Conservation (phyloP, 192 early-diverging fungal species). For the Coemansia interrupta region DNA sequence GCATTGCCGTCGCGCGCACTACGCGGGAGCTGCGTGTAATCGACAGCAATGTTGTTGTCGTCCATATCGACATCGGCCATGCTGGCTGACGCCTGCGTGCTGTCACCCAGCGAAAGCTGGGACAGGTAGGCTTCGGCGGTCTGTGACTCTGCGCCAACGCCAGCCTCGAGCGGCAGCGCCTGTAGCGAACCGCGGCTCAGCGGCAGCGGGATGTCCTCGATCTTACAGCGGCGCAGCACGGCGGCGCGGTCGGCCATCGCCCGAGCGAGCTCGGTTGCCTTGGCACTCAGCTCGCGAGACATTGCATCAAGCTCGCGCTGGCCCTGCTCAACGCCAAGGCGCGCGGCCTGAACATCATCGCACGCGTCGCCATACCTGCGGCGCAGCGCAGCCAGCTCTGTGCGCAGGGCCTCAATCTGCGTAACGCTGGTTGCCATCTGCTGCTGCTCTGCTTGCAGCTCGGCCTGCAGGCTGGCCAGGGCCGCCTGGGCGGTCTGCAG, state of each 20-base stretch:
- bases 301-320: constrained; percentile 56
- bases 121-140: constrained; percentile 39
- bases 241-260: constrained; percentile 68
- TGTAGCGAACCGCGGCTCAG: constrained; percentile 70
- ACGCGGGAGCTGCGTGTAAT: constrained; percentile 37
- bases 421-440: constrained; percentile 50
- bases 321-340: constrained; percentile 66
- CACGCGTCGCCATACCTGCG: constrained; percentile 56
- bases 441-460: constrained; percentile 51
- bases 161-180: constrained; percentile 62
- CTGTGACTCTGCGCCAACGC: constrained; percentile 34
- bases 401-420: constrained; percentile 51
- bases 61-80: constrained; percentile 20
- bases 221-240: constrained; percentile 83
- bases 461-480: constrained; percentile 41
- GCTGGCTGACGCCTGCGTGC: constrained; percentile 38
- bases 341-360: constrained; percentile 57
- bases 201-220: constrained; percentile 90
- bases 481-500: constrained; percentile 42
- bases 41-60: constrained; percentile 31
- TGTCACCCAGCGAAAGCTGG: constrained; percentile 43
- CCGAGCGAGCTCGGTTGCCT: constrained; percentile 70
- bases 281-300: constrained; percentile 40
- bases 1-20: constrained; percentile 21
- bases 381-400: constrained; percentile 51